A percentile compares a stretch with the other conserved stretches of the same genome.
These are phyloP conservation scores for Bassia scoparia DNA, from an alignment of 148 eudicot genomes.

Conservation along the genomic window DNA sequence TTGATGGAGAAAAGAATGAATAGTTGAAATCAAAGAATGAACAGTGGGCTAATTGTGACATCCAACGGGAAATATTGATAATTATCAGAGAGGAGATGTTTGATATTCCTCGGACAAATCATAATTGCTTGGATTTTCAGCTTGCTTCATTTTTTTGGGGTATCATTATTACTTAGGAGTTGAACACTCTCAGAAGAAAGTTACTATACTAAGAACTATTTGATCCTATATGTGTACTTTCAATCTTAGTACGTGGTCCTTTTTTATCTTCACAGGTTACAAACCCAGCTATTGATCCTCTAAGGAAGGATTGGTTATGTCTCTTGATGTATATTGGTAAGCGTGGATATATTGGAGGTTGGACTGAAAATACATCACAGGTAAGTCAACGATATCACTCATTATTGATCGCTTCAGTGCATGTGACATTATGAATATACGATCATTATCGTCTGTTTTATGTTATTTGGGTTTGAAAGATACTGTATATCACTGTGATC, in stretches of 20 bases:
- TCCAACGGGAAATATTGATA: background rate
- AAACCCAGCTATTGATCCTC: constrained; percentile 98
- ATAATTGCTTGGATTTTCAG: background rate
- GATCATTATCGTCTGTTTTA: constrained; percentile 7
- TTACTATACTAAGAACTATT: background rate
- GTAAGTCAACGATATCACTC: constrained; percentile 34
- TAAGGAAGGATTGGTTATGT: constrained; percentile 98
- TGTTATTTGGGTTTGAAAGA: background rate
- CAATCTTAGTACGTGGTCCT: constrained; percentile 4
- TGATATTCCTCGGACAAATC: background rate
- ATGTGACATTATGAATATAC: background rate
- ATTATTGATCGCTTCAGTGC: background rate
- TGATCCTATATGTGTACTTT: background rate
- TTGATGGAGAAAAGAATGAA: background rate
- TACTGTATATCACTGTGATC: constrained; percentile 12
- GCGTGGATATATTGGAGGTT: constrained; percentile 88
- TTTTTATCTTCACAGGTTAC: constrained; percentile 57
- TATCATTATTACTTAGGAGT: background rate
- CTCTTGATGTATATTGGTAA: constrained; percentile 93
- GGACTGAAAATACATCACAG: constrained; percentile 98
- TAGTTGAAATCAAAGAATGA: background rate
- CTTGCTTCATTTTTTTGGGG: background rate
- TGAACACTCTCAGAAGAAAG: background rate
- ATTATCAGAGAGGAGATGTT: background rate
- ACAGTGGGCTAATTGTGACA: background rate